Percentiles rank a stretch among this genome's conserved stretches.
These are phyloP conservation scores for Kuraishia hungarica DNA, from an alignment of 805 yeast species.

Conservation along the genomic window DNA sequence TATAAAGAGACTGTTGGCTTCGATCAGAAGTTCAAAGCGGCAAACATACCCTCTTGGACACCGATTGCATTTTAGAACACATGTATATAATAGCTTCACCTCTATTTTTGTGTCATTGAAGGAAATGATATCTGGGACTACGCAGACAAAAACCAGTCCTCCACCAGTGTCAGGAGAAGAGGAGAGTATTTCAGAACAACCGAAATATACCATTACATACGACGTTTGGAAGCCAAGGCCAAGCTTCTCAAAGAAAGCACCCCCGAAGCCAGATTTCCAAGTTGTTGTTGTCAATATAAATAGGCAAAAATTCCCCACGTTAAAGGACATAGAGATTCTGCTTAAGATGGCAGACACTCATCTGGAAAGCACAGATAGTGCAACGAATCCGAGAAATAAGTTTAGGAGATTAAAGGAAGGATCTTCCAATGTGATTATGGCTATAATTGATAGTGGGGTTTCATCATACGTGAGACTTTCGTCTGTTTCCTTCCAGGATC, in stretches of 20 bases:
- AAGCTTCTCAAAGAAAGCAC: constrained; percentile 58
- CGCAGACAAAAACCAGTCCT: neutral
- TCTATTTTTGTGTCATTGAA: neutral
- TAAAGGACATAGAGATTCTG: constrained; percentile 29
- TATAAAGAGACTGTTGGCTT: neutral
- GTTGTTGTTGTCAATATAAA: constrained; percentile 48
- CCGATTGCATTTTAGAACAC: neutral
- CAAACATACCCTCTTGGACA: neutral
- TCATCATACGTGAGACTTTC: constrained; percentile 53
- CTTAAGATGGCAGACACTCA: constrained; percentile 19
- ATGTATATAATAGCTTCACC: neutral
- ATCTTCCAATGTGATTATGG: constrained; percentile 24
- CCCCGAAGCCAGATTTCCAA: constrained; percentile 71
- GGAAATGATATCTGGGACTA: neutral
- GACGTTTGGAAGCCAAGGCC: constrained; percentile 83
- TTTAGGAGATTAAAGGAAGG: constrained; percentile 3
- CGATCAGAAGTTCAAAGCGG: neutral
- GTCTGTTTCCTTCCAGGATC: constrained; percentile 35
- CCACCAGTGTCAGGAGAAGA: neutral
- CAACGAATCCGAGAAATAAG: neutral
- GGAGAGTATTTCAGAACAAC: neutral
- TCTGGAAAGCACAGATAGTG: neutral
- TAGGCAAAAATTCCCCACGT: constrained; percentile 35
- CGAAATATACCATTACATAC: constrained; percentile 31
- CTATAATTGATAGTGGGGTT: constrained; percentile 68